Evolutionary conservation across 1,284 basidiomycete genomes (phyloP), one percentile per base, ranked within the genome.

Genomic region (Cutaneotrichosporon dermatis): DNA sequence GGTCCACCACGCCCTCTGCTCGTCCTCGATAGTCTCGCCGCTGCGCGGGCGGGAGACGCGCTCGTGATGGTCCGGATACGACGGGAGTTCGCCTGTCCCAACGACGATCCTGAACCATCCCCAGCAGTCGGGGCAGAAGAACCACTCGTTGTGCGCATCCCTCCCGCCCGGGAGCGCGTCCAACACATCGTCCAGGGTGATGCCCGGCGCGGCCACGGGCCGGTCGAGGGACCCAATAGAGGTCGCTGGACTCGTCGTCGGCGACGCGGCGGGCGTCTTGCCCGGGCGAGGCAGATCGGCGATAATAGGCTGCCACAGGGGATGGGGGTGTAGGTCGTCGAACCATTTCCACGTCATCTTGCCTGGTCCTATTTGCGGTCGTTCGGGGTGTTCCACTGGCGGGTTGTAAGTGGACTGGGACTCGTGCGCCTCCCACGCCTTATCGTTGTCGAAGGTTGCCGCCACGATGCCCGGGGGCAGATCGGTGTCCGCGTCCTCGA

Each of bases 121-220:
- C 68, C 69, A 74, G 50, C 75, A 76, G 0, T 62, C 63, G 12
- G 65, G 50, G 55, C 75, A 76, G 60, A 75, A 76, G 57, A 66
- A 76, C 72, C 72, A 76, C 25, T 75, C 62, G 5, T 59, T 33
- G 43, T 66, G 63, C 15, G 57, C 35, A 5, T 63, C 52, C 16
- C 42, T 39, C 2, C 68, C 67, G 7, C 75, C 75, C 1, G 75
- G 75, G 11, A 71, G 63, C 2, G 75, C 65, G 4, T 66, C 66
- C 59, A 58, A 65, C 1, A 76, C 70, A 25, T 75, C 70, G 13
- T 58, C 59, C 8, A 59, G 0, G 0, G 67, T 68, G 36, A 59
- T 51, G 11, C 52, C 45, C 10, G 36, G 53, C 37, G 39, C 25
- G 25, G 25, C 25, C 25, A 25, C 25, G 25, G 25, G 25, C 25